Percentiles rank a stretch among this genome's conserved stretches.
Evolutionary conservation across 345 rosid genomes (phyloP).

Genomic region (Hibiscus tridactylites): DNA sequence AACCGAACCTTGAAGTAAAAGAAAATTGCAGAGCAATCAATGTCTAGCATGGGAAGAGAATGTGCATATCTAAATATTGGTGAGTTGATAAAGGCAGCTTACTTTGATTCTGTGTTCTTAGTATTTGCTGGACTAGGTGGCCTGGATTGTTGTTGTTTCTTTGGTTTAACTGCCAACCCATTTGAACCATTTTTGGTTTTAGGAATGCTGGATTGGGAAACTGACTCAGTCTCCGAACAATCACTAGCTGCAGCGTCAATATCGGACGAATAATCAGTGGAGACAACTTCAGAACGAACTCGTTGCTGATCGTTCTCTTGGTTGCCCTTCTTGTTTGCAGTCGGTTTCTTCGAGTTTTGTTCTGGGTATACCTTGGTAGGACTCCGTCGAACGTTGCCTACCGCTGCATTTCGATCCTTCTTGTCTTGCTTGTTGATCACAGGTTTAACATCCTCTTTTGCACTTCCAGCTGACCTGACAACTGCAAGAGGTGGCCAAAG

Average conservation of each 20-base stretch:
- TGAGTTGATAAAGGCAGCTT: slow-evolving; percentile 5
- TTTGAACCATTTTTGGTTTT: slow-evolving; percentile 34
- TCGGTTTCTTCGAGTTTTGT: slow-evolving; percentile 12
- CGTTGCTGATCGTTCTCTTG: slow-evolving; percentile 45
- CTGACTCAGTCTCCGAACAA: slow-evolving; percentile 61
- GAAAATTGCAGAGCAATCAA: not conserved
- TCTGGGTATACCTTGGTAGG: slow-evolving; percentile 39
- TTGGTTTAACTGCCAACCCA: slow-evolving; percentile 32
- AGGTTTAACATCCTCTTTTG: slow-evolving; percentile 48
- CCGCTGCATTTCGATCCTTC: slow-evolving; percentile 39
- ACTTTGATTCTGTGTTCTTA: slow-evolving; percentile 41
- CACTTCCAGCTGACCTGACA: slow-evolving; percentile 27
- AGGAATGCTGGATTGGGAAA: slow-evolving; percentile 48
- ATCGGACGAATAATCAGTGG: slow-evolving; percentile 50
- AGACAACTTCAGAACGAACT: slow-evolving; percentile 21
- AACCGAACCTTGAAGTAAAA: not conserved
- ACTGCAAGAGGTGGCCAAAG: slow-evolving; percentile 41
- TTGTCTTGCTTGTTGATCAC: slow-evolving; percentile 49
- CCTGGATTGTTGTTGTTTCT: slow-evolving; percentile 38
- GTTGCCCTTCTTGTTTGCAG: slow-evolving; percentile 32
- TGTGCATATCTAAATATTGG: not conserved
- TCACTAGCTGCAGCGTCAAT: slow-evolving; percentile 69
- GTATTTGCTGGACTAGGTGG: slow-evolving; percentile 24
- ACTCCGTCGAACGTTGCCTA: slow-evolving; percentile 31
- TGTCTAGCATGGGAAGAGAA: not conserved